phyloP scores from a whole-genome alignment of 2,329 filamentous ascomycete species.

The Clonostachys rosea region DNA sequence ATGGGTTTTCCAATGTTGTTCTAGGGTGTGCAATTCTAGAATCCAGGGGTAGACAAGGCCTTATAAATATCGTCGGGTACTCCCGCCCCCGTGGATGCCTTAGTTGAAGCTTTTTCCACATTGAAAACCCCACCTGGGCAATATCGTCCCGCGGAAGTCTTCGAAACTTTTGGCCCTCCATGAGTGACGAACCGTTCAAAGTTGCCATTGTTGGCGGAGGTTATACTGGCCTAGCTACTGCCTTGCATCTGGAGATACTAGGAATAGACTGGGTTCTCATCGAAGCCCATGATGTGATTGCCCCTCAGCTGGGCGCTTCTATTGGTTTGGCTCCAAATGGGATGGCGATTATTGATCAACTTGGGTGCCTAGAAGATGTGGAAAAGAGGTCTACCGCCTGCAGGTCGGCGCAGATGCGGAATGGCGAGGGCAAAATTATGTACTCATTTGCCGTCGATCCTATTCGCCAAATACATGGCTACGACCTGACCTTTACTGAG shows the following conservation, averaged over 20 bases:
- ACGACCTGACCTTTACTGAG: not conserved
- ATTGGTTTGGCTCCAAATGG: slow-evolving; percentile 40
- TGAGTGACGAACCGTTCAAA: slow-evolving; percentile 1
- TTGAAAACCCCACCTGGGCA: too few species aligned
- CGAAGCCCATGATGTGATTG: slow-evolving; percentile 32
- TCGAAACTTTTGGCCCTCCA: not conserved
- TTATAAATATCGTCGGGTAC: too few species aligned
- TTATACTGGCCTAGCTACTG: slow-evolving; percentile 44
- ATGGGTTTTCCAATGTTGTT: too few species aligned
- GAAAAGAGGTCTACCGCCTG: not conserved
- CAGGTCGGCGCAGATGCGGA: too few species aligned
- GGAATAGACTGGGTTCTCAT: slow-evolving; percentile 43
- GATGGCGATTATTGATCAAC: slow-evolving; percentile 40
- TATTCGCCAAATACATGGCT: not conserved
- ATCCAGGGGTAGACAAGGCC: too few species aligned
- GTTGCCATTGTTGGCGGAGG: slow-evolving; percentile 35
- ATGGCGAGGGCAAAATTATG: not conserved
- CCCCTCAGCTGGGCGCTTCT: slow-evolving; percentile 35
- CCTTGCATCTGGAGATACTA: slow-evolving; percentile 35
- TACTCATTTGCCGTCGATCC: not conserved
- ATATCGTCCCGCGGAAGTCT: too few species aligned
- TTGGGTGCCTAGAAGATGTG: not conserved
- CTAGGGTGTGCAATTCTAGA: too few species aligned
- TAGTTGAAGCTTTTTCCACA: too few species aligned
- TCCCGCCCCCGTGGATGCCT: too few species aligned